Evolutionary conservation across 441 rosid genomes (phyloP).

Genomic region (Corymbia calophylla): DNA sequence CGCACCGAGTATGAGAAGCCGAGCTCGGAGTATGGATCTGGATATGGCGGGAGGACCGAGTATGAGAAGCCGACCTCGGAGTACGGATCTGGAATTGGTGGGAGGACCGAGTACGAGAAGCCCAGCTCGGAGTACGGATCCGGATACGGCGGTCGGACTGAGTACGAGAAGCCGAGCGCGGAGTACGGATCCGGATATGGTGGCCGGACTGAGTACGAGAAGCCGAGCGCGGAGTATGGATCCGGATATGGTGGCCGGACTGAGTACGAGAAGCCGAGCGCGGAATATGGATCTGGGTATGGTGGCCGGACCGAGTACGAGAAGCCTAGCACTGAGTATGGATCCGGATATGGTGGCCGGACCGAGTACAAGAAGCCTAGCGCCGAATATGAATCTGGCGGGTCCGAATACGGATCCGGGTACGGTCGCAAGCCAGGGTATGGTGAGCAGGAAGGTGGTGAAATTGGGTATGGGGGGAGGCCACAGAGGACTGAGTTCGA

Average conservation of each 20-base stretch:
- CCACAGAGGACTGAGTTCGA: neutral
- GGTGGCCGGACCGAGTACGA: constrained; percentile 5
- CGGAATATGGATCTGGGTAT: constrained; percentile 1
- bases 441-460: constrained; percentile 13
- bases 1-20: neutral
- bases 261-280: neutral
- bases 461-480: neutral
- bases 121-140: constrained; percentile 12
- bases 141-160: neutral
- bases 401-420: neutral
- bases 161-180: neutral
- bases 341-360: neutral
- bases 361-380: neutral
- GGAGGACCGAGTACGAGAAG: neutral
- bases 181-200: constrained; percentile 8
- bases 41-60: constrained; percentile 22
- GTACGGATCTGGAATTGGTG: constrained; percentile 19
- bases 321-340: neutral
- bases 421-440: constrained; percentile 21
- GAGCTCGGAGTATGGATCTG: constrained; percentile 19
- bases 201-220: neutral
- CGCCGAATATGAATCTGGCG: neutral
- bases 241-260: neutral
- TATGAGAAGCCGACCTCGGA: constrained; percentile 1
- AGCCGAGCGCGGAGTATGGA: neutral